A percentile compares a stretch with the other conserved stretches of the same genome.
Evolutionary conservation across 2,329 filamentous ascomycete species (phyloP).

Genomic region (Cercospora zeina): DNA sequence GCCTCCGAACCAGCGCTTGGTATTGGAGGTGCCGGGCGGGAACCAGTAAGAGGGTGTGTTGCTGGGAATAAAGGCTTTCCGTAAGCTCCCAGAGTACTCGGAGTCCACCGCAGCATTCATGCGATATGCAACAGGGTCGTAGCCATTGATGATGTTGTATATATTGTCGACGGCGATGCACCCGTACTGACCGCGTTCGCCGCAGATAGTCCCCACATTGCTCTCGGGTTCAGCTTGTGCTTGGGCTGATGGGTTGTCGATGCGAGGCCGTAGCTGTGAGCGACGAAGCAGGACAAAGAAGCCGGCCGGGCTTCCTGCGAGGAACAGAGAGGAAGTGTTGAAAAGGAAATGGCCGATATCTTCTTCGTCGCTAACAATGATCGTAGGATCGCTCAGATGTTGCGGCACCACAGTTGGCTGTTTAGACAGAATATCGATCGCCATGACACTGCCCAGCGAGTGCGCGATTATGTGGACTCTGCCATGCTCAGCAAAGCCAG

Average conservation of each 20-base stretch:
- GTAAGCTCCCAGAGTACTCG: conserved; percentile 73
- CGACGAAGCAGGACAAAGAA: conserved; percentile 89
- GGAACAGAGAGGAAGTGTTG: conserved; percentile 83
- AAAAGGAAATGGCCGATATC: conserved; percentile 72
- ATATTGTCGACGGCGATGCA: conserved; percentile 94
- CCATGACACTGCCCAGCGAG: conserved; percentile 92
- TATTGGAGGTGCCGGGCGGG: conserved; percentile 36
- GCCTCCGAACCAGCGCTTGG: conserved; percentile 45
- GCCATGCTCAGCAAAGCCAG: conserved; percentile 73
- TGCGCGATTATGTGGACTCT: conserved; percentile 91
- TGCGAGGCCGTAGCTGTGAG: conserved; percentile 70
- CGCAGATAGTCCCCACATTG: conserved; percentile 61
- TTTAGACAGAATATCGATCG: conserved; percentile 82
- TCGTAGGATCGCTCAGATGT: conserved; percentile 39
- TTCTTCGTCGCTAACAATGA: conserved; percentile 30
- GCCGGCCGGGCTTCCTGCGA: conserved; percentile 84
- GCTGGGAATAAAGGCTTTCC: conserved; percentile 75
- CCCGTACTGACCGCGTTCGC: conserved; percentile 77
- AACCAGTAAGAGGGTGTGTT: conserved; percentile 56
- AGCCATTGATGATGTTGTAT: conserved; percentile 84
- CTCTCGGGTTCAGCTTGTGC: conserved; percentile 62
- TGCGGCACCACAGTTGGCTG: conserved; percentile 73
- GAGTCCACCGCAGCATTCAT: conserved; percentile 88
- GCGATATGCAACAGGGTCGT: conserved; percentile 82
- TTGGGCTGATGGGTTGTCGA: conserved; percentile 72